Evolutionary conservation across 176 grass and related monocot species (phyloP).

Genomic region (Juncus effusus): DNA sequence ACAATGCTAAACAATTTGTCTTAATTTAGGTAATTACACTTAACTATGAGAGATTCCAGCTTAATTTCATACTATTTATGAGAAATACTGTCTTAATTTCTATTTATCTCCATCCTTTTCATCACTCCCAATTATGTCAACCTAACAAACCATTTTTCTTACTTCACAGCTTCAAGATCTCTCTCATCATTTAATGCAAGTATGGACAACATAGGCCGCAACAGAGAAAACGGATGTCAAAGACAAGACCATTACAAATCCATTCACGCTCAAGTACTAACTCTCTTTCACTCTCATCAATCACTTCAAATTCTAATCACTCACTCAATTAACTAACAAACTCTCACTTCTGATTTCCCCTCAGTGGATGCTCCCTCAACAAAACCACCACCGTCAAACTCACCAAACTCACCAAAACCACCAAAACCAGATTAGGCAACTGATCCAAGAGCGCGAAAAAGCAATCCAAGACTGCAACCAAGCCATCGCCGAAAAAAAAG

Average conservation of each 20-base stretch:
- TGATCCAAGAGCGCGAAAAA: conserved; percentile 73
- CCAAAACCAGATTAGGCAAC: conserved; percentile 28
- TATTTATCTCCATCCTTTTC: too few species aligned
- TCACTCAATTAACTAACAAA: conserved; percentile 11
- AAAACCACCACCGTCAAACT: conserved; percentile 9
- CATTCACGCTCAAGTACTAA: conserved; percentile 68
- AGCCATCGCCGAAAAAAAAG: conserved; percentile 83
- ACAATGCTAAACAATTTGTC: too few species aligned
- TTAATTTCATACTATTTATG: too few species aligned
- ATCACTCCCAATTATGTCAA: too few species aligned
- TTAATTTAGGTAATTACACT: too few species aligned
- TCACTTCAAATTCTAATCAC: background rate
- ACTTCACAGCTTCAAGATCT: background rate
- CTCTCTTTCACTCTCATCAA: background rate
- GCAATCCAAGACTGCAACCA: conserved; percentile 71
- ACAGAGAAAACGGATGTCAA: conserved; percentile 79
- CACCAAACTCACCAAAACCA: background rate
- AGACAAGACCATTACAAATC: conserved; percentile 66
- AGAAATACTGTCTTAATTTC: too few species aligned
- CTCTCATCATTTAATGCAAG: conserved; percentile 25
- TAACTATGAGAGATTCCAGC: too few species aligned
- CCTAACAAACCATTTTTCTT: too few species aligned
- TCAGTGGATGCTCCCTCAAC: conserved; percentile 93
- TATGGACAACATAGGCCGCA: conserved; percentile 70
- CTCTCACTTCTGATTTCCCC: conserved; percentile 13